Evolutionary conservation across 1,139 yeast species (phyloP).

Genomic region (Scheffersomyces stambukii): DNA sequence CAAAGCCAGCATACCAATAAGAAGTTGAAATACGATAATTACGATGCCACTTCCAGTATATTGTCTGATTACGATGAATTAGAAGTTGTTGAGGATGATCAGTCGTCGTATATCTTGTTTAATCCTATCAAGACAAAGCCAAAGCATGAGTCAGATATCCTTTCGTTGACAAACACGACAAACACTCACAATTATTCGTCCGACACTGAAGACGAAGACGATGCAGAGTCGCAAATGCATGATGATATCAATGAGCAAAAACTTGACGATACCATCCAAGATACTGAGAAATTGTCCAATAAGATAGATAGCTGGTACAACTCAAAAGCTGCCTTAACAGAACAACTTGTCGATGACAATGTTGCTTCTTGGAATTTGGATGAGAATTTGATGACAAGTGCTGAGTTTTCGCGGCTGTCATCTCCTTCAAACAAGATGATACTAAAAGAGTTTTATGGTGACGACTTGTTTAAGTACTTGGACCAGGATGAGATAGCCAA

Average conservation of each 20-base stretch:
- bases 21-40: slow-evolving; percentile 1
- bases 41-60: slow-evolving; percentile 13
- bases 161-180: slow-evolving; percentile 34
- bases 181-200: slow-evolving; percentile 8
- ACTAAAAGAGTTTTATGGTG: slow-evolving; percentile 30
- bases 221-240: slow-evolving; percentile 2
- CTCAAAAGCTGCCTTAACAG: slow-evolving; percentile 8
- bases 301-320: slow-evolving; percentile 23
- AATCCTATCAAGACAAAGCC: slow-evolving; percentile 23
- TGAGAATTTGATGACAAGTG: slow-evolving; percentile 16
- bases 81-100: slow-evolving; percentile 20
- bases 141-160: slow-evolving; percentile 31
- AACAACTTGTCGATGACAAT: slow-evolving; percentile 32
- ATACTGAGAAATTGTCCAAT: slow-evolving; percentile 13
- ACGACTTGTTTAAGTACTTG: slow-evolving; percentile 26
- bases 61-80: slow-evolving; percentile 16
- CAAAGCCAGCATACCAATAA: neutral
- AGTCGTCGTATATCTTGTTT: slow-evolving; percentile 42
- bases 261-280: slow-evolving; percentile 3
- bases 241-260: slow-evolving; percentile 1
- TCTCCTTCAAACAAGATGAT: slow-evolving; percentile 9
- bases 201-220: slow-evolving; percentile 10
- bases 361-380: slow-evolving; percentile 46
- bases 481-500: slow-evolving; percentile 23
- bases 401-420: slow-evolving; percentile 2